phyloP scores from a whole-genome alignment of 768 basidiomycete genomes.

The Boletus patriciae region DNA sequence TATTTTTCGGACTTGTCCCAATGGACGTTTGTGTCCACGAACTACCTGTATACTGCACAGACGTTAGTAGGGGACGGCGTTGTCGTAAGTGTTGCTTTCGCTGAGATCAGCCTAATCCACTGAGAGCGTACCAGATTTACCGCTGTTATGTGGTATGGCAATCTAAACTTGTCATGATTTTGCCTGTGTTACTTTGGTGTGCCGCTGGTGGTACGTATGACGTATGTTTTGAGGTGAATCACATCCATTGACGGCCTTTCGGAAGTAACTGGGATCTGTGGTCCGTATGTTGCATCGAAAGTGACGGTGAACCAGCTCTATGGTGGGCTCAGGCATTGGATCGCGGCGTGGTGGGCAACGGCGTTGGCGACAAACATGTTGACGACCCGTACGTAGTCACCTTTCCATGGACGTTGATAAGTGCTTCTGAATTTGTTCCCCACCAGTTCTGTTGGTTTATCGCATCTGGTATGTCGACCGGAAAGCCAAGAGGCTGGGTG shows the following conservation, averaged over 20 bases:
- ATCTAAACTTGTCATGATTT: background rate
- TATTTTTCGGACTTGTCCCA: background rate
- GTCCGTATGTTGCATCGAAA: background rate
- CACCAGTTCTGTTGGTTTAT: background rate
- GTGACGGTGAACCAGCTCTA: background rate
- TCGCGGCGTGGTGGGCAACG: background rate
- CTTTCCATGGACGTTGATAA: background rate
- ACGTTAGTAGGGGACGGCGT: slow-evolving; percentile 27
- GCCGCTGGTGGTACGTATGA: background rate
- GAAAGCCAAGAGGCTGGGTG: background rate
- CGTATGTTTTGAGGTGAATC: too few species aligned
- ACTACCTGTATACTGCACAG: slow-evolving; percentile 14
- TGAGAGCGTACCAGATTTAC: background rate
- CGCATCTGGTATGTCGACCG: background rate
- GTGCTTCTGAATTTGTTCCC: background rate
- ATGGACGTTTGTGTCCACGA: slow-evolving; percentile 28
- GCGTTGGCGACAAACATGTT: background rate
- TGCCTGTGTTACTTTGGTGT: background rate
- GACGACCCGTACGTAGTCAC: background rate
- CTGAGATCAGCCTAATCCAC: background rate
- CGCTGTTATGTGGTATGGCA: background rate
- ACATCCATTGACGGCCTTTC: background rate
- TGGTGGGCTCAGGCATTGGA: background rate
- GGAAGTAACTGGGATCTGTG: background rate
- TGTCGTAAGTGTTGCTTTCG: slow-evolving; percentile 12